Evolutionary conservation across 1,284 basidiomycete genomes (phyloP).

Genomic region (Earliella scabrosa): DNA sequence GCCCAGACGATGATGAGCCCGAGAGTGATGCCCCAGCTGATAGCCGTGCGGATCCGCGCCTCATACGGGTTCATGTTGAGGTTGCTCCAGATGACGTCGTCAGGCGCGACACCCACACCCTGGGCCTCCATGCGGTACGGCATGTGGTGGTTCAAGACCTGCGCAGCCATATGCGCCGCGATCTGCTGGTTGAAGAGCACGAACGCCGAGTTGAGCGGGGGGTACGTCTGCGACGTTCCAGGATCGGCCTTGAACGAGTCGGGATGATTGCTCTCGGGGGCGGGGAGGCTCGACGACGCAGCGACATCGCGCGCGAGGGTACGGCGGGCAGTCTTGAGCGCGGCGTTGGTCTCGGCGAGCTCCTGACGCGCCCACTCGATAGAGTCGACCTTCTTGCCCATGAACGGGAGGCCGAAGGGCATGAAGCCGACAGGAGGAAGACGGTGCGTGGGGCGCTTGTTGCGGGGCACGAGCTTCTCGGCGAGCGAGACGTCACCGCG

Average conservation of each 20-base stretch:
- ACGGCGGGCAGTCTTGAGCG: constrained; percentile 55
- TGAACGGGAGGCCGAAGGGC: constrained; percentile 66
- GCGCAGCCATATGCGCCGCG: constrained; percentile 85
- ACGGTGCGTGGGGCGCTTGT: constrained; percentile 82
- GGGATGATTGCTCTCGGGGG: constrained; percentile 27
- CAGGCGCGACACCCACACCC: constrained; percentile 77
- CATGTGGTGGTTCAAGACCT: constrained; percentile 75
- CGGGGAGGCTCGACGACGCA: constrained; percentile 24
- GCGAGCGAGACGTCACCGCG: constrained; percentile 43
- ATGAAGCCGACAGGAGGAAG: constrained; percentile 58
- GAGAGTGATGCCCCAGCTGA: constrained; percentile 66
- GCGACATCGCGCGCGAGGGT: constrained; percentile 37
- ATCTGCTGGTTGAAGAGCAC: constrained; percentile 94
- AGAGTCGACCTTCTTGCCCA: constrained; percentile 86
- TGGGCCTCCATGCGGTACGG: constrained; percentile 78
- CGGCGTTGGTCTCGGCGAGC: constrained; percentile 55
- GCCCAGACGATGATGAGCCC: constrained; percentile 77
- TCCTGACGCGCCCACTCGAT: constrained; percentile 89
- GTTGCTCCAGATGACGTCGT: constrained; percentile 93
- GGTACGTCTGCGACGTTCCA: constrained; percentile 52
- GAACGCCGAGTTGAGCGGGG: constrained; percentile 85
- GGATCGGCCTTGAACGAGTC: constrained; percentile 26
- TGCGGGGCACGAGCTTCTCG: constrained; percentile 65
- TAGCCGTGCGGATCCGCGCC: constrained; percentile 61
- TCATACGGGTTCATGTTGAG: constrained; percentile 91